These are phyloP conservation scores for Pichia membranifaciens DNA, from an alignment of 805 yeast genomes.

Conservation along the genomic window DNA sequence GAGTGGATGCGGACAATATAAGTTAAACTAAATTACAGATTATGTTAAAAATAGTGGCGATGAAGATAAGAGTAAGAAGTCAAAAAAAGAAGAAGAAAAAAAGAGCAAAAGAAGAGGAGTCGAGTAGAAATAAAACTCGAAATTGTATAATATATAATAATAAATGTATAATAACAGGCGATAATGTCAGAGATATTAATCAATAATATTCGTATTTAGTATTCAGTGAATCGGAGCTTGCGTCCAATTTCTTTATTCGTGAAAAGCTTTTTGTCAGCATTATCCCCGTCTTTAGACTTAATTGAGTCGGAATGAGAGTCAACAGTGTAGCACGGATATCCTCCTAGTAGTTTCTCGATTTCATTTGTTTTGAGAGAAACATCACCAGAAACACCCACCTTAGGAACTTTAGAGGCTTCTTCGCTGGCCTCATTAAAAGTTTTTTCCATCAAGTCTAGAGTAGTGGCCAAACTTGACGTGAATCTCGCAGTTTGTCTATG, in stretches of 20 bases:
- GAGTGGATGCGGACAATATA: too few relatives aligned
- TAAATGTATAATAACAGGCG: too few relatives aligned
- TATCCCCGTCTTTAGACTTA: slow-evolving; percentile 45
- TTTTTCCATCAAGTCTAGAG: slow-evolving; percentile 51
- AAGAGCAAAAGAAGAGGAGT: too few relatives aligned
- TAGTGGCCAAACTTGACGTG: slow-evolving; percentile 59
- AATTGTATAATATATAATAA: too few relatives aligned
- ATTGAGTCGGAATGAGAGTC: slow-evolving; percentile 45
- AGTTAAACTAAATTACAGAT: too few relatives aligned
- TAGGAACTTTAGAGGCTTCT: not conserved
- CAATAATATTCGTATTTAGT: slow-evolving; percentile 25
- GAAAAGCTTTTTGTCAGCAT: slow-evolving; percentile 15
- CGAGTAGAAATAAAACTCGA: too few relatives aligned
- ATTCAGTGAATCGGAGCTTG: slow-evolving; percentile 58
- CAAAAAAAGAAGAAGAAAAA: too few relatives aligned
- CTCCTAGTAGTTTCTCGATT: slow-evolving; percentile 52
- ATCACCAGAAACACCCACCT: slow-evolving; percentile 1
- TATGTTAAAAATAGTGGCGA: too few relatives aligned
- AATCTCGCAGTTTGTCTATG: slow-evolving; percentile 83
- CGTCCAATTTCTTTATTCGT: slow-evolving; percentile 52
- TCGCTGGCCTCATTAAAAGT: slow-evolving; percentile 34
- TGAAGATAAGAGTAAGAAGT: too few relatives aligned
- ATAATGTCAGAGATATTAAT: too few relatives aligned
- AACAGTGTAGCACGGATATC: slow-evolving; percentile 81
- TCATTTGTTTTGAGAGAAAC: slow-evolving; percentile 23